Evolutionary conservation across 2,329 filamentous ascomycete species (phyloP).

Genomic region (Elsinoe ampelina): DNA sequence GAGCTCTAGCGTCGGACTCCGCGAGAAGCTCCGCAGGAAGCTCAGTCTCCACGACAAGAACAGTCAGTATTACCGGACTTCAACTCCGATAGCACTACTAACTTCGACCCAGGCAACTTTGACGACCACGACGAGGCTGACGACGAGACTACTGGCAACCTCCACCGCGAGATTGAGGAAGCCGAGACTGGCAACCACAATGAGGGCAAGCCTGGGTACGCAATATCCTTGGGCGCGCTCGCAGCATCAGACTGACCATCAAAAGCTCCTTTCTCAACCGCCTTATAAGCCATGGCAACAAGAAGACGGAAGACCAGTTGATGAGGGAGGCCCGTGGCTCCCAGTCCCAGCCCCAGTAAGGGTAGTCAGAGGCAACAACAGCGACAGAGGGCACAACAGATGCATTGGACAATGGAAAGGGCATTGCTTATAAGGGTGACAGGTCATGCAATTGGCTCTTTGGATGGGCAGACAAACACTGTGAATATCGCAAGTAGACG

Average conservation of each 20-base stretch:
- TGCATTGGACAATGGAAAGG: neutral
- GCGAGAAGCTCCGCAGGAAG: conserved; percentile 30
- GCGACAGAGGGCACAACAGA: conserved; percentile 1
- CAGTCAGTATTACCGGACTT: neutral
- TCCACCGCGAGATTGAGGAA: conserved; percentile 28
- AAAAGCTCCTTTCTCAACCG: conserved; percentile 26
- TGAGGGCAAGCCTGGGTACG: conserved; percentile 26
- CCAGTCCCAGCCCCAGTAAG: neutral
- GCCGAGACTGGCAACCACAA: conserved; percentile 25
- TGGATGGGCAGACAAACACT: neutral
- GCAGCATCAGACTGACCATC: neutral
- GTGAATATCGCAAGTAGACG: neutral
- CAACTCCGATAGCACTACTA: neutral
- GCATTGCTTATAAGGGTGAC: neutral
- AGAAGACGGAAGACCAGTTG: conserved; percentile 32
- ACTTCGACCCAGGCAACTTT: conserved; percentile 14
- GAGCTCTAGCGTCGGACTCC: conserved; percentile 26
- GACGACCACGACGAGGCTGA: conserved; percentile 28
- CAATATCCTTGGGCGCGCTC: no score
- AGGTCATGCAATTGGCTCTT: neutral
- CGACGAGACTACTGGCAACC: conserved; percentile 30
- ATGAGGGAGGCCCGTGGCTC: conserved; percentile 17
- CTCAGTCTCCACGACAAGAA: conserved; percentile 31
- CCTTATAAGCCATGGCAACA: conserved; percentile 31
- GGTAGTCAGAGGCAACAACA: neutral